Evolutionary conservation across 2,329 filamentous ascomycete genomes (phyloP), one percentile per base, ranked within the genome.

Genomic region (Colletotrichum sublineola): DNA sequence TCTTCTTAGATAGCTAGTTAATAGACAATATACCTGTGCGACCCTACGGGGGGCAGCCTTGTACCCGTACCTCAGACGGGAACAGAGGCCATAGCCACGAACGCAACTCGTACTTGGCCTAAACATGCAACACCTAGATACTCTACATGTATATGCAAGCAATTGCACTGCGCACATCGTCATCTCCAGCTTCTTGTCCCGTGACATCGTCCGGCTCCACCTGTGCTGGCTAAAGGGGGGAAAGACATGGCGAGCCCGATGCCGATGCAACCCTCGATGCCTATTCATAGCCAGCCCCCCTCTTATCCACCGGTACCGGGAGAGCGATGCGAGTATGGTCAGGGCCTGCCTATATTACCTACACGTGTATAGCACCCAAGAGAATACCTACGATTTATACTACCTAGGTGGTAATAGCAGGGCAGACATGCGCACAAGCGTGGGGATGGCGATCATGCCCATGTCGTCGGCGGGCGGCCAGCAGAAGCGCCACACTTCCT

Each of bases 211-310:
- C 56, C n/a, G 67, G 38, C 63, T 50, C 56, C 68, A 61, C 63
- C 33, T 48, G 42, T 40, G 46, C 57, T 66, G 57, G 38, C 50
- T 29, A 55, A 24, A 31, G n/a, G 63, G 63, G 50, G 65, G 46
- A 55, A 72, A 50, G 65, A 15, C 24, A 38, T 56, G 60, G 65
- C 65, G 50, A 72, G 24, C 38, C 69, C 65, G 53, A 60, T 40
- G 36, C 60, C 46, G 40, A n/a, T 63, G 68, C 60, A 71, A 68
- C 69, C 58, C 60, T 72, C 44, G 12, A 36, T 20, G 46, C 65
- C 69, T 68, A 69, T 68, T 72, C 65, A 72, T 64, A 68, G 69
- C 53, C 65, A 20, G 36, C 44, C 53, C 56, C 57, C 61, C 42
- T 24, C 55, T 58, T 64, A 36, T 57, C 68, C 68, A 66, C 67